Percentiles rank a stretch among this genome's conserved stretches.
These are phyloP conservation scores for Microthlaspi erraticum DNA, from an alignment of 345 rosid species.

Conservation along the genomic window DNA sequence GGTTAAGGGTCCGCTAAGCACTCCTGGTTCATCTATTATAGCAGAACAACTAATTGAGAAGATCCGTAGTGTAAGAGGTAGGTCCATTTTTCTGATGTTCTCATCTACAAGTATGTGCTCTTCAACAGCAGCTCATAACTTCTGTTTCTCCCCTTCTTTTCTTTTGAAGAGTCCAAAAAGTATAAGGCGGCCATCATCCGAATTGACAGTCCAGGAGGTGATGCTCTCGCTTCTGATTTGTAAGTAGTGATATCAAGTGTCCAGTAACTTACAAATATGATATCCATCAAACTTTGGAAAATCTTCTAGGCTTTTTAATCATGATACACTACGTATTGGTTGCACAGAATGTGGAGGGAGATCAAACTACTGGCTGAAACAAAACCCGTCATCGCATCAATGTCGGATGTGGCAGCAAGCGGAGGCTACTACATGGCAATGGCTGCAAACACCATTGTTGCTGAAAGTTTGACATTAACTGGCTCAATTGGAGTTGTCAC, in stretches of 20 bases:
- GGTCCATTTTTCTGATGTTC: slow-evolving; percentile 4
- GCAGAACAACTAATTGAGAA: slow-evolving; percentile 90
- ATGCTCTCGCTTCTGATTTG: slow-evolving; percentile 98
- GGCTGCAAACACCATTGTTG: slow-evolving; percentile 78
- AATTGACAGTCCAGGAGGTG: slow-evolving; percentile 98
- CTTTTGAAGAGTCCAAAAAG: slow-evolving; percentile 65
- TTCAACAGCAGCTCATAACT: slow-evolving; percentile 16
- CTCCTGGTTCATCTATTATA: slow-evolving; percentile 66
- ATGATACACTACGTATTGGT: slow-evolving; percentile 31
- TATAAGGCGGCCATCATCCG: slow-evolving; percentile 88
- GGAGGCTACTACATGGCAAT: slow-evolving; percentile 99
- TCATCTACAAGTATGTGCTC: slow-evolving; percentile 7
- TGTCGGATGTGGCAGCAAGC: slow-evolving; percentile 95
- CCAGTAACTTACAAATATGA: slow-evolving; percentile 4
- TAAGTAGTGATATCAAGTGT: slow-evolving; percentile 54
- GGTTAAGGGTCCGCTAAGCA: slow-evolving; percentile 67
- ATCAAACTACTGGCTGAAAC: slow-evolving; percentile 78
- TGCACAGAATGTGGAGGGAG: slow-evolving; percentile 93
- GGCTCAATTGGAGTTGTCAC: slow-evolving; percentile 96
- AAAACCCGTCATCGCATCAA: slow-evolving; percentile 90
- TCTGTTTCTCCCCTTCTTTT: slow-evolving; percentile 23
- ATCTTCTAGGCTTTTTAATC: slow-evolving; percentile 17
- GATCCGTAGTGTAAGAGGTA: slow-evolving; percentile 86
- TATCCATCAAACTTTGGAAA: background rate
- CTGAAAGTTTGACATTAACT: slow-evolving; percentile 83